A percentile compares a stretch with the other conserved stretches of the same genome.
phyloP scores from a whole-genome alignment of 1,284 basidiomycete species.

The Boletellus sp. region DNA sequence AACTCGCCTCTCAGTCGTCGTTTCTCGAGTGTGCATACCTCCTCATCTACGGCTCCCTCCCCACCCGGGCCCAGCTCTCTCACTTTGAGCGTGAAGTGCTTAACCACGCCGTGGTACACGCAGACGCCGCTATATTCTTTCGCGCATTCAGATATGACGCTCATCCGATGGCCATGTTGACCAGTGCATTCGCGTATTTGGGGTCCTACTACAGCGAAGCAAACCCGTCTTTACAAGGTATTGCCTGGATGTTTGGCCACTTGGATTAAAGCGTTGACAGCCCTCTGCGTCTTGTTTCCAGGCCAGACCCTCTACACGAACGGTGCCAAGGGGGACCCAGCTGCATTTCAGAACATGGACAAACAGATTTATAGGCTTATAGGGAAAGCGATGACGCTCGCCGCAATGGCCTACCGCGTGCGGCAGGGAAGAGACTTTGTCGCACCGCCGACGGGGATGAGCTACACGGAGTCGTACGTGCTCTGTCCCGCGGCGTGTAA shows the following conservation, averaged over 20 bases:
- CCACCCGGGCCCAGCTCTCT: slow-evolving; percentile 57
- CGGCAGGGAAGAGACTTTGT: slow-evolving; percentile 87
- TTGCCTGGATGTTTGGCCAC: not conserved
- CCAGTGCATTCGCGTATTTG: slow-evolving; percentile 79
- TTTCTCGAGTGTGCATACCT: slow-evolving; percentile 84
- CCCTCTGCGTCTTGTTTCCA: slow-evolving; percentile 19
- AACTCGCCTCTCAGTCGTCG: slow-evolving; percentile 72
- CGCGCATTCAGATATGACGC: slow-evolving; percentile 84
- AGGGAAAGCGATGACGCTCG: slow-evolving; percentile 83
- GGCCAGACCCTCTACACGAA: slow-evolving; percentile 79
- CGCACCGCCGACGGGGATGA: slow-evolving; percentile 75
- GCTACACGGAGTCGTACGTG: slow-evolving; percentile 77
- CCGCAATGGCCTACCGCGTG: slow-evolving; percentile 88
- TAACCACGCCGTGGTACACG: slow-evolving; percentile 74
- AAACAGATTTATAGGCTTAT: slow-evolving; percentile 86
- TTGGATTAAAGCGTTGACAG: not conserved
- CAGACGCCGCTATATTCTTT: slow-evolving; percentile 78
- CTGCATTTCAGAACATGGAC: slow-evolving; percentile 75
- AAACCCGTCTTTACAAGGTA: slow-evolving; percentile 74
- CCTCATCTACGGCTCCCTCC: slow-evolving; percentile 84
- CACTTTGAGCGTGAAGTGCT: slow-evolving; percentile 72
- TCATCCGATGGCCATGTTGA: slow-evolving; percentile 86
- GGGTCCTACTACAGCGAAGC: slow-evolving; percentile 83
- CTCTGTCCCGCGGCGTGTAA: not conserved
- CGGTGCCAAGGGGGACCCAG: slow-evolving; percentile 52